Conservation (phyloP, 163 green algal species). For the Scenedesmus sp. region DNA sequence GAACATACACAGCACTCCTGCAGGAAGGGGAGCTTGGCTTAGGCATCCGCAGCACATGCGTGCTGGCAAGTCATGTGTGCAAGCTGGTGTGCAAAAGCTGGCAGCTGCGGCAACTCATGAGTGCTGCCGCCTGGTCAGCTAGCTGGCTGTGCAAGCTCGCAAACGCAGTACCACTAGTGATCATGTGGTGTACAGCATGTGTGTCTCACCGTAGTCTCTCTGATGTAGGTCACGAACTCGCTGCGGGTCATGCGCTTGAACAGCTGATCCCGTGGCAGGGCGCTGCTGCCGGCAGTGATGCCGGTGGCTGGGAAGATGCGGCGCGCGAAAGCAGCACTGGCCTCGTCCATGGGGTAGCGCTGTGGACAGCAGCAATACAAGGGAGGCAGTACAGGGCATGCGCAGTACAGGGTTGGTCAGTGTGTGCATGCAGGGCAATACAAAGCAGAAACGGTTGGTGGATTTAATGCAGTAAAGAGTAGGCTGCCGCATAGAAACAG, state of each 20-base stretch:
- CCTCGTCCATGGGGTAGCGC: slow-evolving; percentile 9
- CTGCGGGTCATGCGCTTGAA: slow-evolving; percentile 17
- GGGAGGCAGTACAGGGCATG: background rate
- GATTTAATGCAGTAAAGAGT: too few relatives aligned
- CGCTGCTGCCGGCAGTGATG: background rate
- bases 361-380: background rate
- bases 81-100: too few relatives aligned
- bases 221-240: slow-evolving; percentile 7
- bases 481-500: too few relatives aligned
- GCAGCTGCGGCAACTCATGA: too few relatives aligned
- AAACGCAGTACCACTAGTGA: too few relatives aligned
- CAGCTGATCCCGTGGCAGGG: background rate
- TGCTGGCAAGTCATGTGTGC: too few relatives aligned
- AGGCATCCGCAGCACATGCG: too few relatives aligned
- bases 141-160: too few relatives aligned
- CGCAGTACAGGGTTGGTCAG: background rate
- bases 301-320: background rate
- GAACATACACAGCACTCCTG: too few relatives aligned
- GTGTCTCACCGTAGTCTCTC: background rate
- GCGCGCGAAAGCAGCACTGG: background rate
- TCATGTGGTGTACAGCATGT: background rate
- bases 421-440: background rate
- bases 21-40: too few relatives aligned
- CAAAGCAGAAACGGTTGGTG: background rate
- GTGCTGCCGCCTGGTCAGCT: too few relatives aligned